Evolutionary conservation across 441 rosid genomes (phyloP).

Genomic region (Theobroma grandiflorum): DNA sequence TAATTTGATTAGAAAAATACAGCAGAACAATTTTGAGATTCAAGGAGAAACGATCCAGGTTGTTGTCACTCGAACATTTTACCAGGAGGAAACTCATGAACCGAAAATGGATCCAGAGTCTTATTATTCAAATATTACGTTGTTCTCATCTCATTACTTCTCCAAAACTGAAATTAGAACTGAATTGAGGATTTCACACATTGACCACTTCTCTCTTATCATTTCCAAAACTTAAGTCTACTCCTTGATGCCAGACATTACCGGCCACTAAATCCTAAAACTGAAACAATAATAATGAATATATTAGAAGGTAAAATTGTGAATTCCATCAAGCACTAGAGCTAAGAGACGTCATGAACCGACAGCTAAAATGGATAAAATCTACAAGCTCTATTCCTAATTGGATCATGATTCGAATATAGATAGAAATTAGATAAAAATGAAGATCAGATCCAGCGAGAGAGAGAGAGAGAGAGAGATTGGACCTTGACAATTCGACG

Average conservation of each 20-base stretch:
- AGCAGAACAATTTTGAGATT: neutral
- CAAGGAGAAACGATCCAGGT: neutral
- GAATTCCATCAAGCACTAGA: conserved; percentile 9
- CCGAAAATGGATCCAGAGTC: neutral
- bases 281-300: neutral
- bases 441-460: conserved; percentile 39
- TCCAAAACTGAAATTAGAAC: neutral
- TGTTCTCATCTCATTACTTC: neutral
- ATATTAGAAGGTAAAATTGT: neutral
- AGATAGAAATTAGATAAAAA: conserved; percentile 9
- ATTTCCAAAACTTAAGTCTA: neutral
- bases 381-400: neutral
- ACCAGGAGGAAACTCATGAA: neutral
- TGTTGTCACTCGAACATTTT: neutral
- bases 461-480: conserved; percentile 30
- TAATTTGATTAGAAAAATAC: neutral
- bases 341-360: conserved; percentile 5
- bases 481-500: conserved; percentile 93
- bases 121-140: neutral
- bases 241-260: neutral
- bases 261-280: conserved; percentile 5
- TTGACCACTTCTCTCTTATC: neutral
- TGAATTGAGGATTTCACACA: neutral
- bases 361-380: conserved; percentile 7
- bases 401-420: conserved; percentile 22